Evolutionary conservation across 176 grass and related monocot species (phyloP), one percentile per base, ranked within the genome.

Genomic region (Bothriochloa decipiens): DNA sequence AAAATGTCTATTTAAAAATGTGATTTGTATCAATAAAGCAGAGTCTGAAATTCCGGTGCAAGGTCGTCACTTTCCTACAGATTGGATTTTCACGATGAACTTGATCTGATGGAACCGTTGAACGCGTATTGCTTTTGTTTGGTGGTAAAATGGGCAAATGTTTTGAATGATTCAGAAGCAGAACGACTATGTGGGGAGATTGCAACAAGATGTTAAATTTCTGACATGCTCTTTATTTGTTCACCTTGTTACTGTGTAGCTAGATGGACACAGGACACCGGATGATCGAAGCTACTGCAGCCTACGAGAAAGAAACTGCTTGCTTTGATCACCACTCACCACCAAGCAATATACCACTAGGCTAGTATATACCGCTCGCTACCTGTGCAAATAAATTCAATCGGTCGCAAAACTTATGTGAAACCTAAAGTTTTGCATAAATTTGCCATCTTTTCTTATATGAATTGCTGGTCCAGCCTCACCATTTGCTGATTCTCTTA

Each of bases 201-300:
- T 72, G 63, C 57, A 70, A 73, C 25, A 58, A 40, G 76, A 25
- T 76, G 23, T 71, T 84, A 79, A 88, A 17, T 78, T 73, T 87
- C 87, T 92, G 75, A 91, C 86, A 82, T 69, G 13, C 4, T 83
- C 7, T 88, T 66, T 36, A 36, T 36, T 36, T 91, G 65, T 91
- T 69, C 72, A 76, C 86, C 87, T 88, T 89, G 78, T 84, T 90
- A 88, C 47, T 92, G 88, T 95, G 93, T 95, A 87, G 93, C 90
- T 92, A 91, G 71, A 84, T 83, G 78, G 88, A 92, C 52, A 32
- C 88, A 85, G 75, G 76, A 92, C 74, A 87, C 13, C 1, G 91
- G 84, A 60, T 85, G 87, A 89, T 81, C 73, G 88, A 90, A 86
- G 88, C 65, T 66, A 84, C 87, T 84, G 67, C 58, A 61, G n/a